Percentiles rank a stretch among this genome's conserved stretches.
These are phyloP conservation scores for Metarhizium brunneum DNA, from an alignment of 2,329 filamentous ascomycete genomes.

Conservation along the genomic window DNA sequence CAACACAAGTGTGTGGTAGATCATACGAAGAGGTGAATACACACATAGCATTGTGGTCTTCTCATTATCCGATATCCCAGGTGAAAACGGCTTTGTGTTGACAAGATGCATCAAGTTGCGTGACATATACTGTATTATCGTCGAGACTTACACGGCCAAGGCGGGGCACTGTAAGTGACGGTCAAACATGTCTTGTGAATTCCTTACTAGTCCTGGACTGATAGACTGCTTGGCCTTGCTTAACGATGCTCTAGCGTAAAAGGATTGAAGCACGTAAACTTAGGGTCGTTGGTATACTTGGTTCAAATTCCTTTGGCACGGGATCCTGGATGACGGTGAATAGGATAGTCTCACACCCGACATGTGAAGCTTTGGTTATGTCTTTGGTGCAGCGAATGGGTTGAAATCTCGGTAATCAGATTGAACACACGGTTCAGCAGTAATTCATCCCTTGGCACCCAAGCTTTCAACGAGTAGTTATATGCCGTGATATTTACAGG, in stretches of 20 bases:
- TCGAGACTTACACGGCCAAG: neutral
- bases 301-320: neutral
- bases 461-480: neutral
- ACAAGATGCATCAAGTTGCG: neutral
- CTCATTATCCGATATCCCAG: neutral
- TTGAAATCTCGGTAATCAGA: neutral
- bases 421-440: neutral
- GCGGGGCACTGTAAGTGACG: neutral
- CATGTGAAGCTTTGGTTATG: neutral
- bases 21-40: neutral
- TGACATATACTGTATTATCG: neutral
- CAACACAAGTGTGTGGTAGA: neutral
- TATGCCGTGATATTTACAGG: neutral
- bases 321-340: neutral
- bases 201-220: neutral
- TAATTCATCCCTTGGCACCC: neutral
- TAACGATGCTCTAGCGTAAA: neutral
- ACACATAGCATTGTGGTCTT: neutral
- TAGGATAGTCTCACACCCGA: neutral
- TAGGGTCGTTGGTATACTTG: too few species aligned
- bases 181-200: neutral
- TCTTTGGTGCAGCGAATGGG: neutral
- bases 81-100: neutral
- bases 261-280: too few species aligned
- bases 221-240: neutral